Percentiles rank a stretch among this genome's conserved stretches.
These are phyloP conservation scores for Cercophora samala DNA, from an alignment of 495 filamentous ascomycete genomes.

Conservation along the genomic window DNA sequence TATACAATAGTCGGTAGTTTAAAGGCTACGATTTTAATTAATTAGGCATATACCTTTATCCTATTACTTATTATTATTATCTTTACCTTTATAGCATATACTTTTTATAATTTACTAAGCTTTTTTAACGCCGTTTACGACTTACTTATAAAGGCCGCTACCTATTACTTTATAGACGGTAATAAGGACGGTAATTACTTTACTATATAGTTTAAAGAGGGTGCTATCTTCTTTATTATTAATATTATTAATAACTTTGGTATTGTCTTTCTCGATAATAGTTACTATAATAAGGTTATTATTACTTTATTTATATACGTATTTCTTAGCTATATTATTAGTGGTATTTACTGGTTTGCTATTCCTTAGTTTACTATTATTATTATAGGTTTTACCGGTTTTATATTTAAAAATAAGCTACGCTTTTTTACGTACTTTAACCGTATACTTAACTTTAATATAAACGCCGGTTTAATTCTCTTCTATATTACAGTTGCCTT, in stretches of 20 bases:
- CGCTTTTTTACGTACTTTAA: constrained; percentile 69
- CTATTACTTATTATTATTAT: constrained; percentile 88
- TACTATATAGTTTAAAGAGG: constrained; percentile 83
- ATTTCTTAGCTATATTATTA: constrained; percentile 88
- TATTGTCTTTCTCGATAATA: constrained; percentile 77
- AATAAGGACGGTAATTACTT: constrained; percentile 85
- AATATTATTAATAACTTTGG: constrained; percentile 73
- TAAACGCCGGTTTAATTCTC: constrained; percentile 81
- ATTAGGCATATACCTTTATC: constrained; percentile 77
- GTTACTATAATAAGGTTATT: constrained; percentile 94
- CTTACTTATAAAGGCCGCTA: constrained; percentile 65
- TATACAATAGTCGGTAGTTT: constrained; percentile 60
- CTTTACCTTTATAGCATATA: constrained; percentile 84
- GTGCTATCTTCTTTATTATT: constrained; percentile 94
- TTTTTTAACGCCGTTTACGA: constrained; percentile 84
- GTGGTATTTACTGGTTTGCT: constrained; percentile 90
- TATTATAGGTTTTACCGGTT: constrained; percentile 84
- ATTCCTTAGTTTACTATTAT: constrained; percentile 92
- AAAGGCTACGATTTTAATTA: constrained; percentile 50
- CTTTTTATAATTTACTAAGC: constrained; percentile 67
- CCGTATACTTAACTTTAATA: constrained; percentile 73
- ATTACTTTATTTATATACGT: constrained; percentile 85
- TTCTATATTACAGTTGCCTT: constrained; percentile 88
- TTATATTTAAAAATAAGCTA: constrained; percentile 74
- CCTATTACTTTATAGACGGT: constrained; percentile 74